Conservation (phyloP, 306 rosid genomes). For the cucumber (Cucumis sativus) region Cucumber_9930_V3 NC_026660.2:29162501-29163000, state of each 20-base stretch:
- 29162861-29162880: conserved; percentile 71
- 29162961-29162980: conserved; percentile 69
- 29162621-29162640: too few species aligned
- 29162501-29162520: neutral
- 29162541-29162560: neutral
- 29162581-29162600: too few species aligned
- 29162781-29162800: conserved; percentile 61
- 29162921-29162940: conserved; percentile 55
- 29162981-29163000: conserved; percentile 79
- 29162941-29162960: conserved; percentile 54
- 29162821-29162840: conserved; percentile 85
- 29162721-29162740: too few species aligned
- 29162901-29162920: conserved; percentile 64
- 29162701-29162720: too few species aligned
- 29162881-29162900: conserved; percentile 69
- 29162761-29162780: conserved; percentile 53
- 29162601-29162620: too few species aligned
- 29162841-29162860: conserved; percentile 91
- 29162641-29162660: too few species aligned
- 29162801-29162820: conserved; percentile 75
- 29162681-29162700: too few species aligned
- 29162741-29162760: conserved; percentile 30
- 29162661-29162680: too few species aligned
- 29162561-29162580: too few species aligned
- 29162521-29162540: neutral